A percentile compares a stretch with the other conserved stretches of the same genome.
phyloP scores from a whole-genome alignment of 176 grass and related monocot genomes.

The Oryza coarctata region DNA sequence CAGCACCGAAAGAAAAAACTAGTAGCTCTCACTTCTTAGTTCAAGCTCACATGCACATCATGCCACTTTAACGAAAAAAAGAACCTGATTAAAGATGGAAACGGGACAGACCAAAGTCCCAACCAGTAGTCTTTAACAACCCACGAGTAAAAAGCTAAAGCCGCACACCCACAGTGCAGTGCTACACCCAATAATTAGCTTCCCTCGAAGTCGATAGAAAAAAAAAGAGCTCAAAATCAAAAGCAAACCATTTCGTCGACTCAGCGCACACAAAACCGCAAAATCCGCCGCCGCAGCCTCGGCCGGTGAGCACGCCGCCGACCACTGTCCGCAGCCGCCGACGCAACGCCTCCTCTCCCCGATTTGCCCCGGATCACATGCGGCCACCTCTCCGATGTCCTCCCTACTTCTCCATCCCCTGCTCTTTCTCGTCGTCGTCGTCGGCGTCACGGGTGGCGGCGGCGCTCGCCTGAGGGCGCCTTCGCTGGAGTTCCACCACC shows the following conservation, averaged over 20 bases:
- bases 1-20: too few species aligned
- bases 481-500: conserved; percentile 58
- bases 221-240: background rate
- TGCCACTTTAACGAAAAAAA: background rate
- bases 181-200: background rate
- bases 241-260: conserved; percentile 5
- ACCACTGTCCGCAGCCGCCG: background rate
- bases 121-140: conserved; percentile 6
- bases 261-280: background rate
- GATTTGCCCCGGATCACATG: conserved; percentile 1
- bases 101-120: background rate
- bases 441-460: background rate
- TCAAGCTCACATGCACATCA: background rate
- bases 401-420: conserved; percentile 1
- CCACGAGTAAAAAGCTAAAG: conserved; percentile 21
- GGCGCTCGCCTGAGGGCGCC: background rate
- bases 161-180: background rate
- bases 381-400: conserved; percentile 18
- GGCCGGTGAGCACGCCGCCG: background rate
- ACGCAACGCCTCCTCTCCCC: background rate
- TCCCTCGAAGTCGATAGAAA: background rate
- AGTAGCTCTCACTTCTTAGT: background rate
- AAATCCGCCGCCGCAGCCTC: background rate
- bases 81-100: background rate
- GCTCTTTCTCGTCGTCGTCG: conserved; percentile 23